A percentile compares a stretch with the other conserved stretches of the same genome.
Evolutionary conservation across 2,329 filamentous ascomycete genomes (phyloP).

Genomic region (Botrytis hyacinthi): DNA sequence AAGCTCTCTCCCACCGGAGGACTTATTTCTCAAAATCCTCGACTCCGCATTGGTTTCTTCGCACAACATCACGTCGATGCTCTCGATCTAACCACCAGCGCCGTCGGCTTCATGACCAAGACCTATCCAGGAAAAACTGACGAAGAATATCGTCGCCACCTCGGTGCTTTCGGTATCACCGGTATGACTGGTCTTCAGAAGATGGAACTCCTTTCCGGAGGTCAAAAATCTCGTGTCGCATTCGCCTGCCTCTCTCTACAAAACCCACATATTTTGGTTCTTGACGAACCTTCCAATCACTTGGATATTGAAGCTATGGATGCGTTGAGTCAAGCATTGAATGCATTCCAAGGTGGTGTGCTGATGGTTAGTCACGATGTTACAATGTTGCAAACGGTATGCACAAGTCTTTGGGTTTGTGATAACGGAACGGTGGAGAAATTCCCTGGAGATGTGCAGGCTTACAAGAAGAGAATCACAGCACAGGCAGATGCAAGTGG

Average conservation of each 20-base stretch:
- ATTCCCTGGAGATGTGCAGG: constrained; percentile 91
- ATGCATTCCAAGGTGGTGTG: constrained; percentile 88
- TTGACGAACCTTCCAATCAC: constrained; percentile 98
- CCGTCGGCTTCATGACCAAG: constrained; percentile 95
- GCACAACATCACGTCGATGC: constrained; percentile 98
- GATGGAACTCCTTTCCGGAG: constrained; percentile 90
- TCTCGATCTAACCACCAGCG: constrained; percentile 81
- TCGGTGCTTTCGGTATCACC: constrained; percentile 86
- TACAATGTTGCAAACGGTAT: constrained; percentile 96
- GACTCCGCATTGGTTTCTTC: constrained; percentile 92
- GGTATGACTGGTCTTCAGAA: constrained; percentile 96
- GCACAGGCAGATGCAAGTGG: constrained; percentile 85
- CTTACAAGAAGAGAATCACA: constrained; percentile 95
- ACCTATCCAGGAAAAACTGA: constrained; percentile 87
- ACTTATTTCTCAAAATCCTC: constrained; percentile 82
- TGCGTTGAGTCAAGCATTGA: constrained; percentile 78
- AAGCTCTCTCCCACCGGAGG: constrained; percentile 75
- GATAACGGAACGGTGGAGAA: constrained; percentile 92
- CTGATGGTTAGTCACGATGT: constrained; percentile 99
- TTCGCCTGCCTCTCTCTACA: constrained; percentile 94
- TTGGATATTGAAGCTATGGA: constrained; percentile 98
- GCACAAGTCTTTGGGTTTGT: constrained; percentile 93
- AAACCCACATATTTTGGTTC: constrained; percentile 94
- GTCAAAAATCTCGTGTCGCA: constrained; percentile 96
- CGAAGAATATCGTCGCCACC: constrained; percentile 92